phyloP scores from a whole-genome alignment of 2,329 filamentous ascomycete genomes.

The Cladobotryum protrusum region DNA sequence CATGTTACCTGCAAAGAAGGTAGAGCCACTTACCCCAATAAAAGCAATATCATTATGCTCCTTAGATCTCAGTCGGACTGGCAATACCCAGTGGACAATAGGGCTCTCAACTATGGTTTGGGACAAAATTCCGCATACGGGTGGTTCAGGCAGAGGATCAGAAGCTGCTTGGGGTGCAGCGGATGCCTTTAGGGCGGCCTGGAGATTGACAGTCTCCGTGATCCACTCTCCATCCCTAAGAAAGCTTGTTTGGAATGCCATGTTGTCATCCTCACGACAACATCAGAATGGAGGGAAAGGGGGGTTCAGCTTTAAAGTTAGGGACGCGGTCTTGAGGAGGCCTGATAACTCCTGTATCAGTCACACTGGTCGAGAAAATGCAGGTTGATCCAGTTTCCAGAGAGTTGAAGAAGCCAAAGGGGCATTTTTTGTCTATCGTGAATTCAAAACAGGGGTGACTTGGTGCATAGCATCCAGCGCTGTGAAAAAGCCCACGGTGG shows the following conservation, averaged over 20 bases:
- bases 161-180: slow-evolving; percentile 24
- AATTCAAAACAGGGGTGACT: background rate
- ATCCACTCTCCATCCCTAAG: slow-evolving; percentile 52
- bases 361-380: background rate
- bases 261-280: slow-evolving; percentile 22
- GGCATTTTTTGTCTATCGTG: background rate
- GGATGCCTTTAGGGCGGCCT: slow-evolving; percentile 36
- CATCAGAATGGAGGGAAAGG: background rate
- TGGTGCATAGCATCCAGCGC: background rate
- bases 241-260: slow-evolving; percentile 49
- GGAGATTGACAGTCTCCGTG: slow-evolving; percentile 43
- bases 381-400: background rate
- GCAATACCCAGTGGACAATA: slow-evolving; percentile 67
- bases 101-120: slow-evolving; percentile 73
- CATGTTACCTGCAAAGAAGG: background rate
- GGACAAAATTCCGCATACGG: slow-evolving; percentile 66
- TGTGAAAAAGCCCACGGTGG: background rate
- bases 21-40: slow-evolving; percentile 57
- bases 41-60: slow-evolving; percentile 77
- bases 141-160: slow-evolving; percentile 33
- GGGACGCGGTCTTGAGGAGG: background rate
- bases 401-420: background rate
- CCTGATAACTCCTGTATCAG: background rate
- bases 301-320: no score
- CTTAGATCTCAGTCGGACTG: slow-evolving; percentile 67